Evolutionary conservation across 2,329 filamentous ascomycete genomes (phyloP), one percentile per base, ranked within the genome.

Genomic region (Ophiobolus disseminans): DNA sequence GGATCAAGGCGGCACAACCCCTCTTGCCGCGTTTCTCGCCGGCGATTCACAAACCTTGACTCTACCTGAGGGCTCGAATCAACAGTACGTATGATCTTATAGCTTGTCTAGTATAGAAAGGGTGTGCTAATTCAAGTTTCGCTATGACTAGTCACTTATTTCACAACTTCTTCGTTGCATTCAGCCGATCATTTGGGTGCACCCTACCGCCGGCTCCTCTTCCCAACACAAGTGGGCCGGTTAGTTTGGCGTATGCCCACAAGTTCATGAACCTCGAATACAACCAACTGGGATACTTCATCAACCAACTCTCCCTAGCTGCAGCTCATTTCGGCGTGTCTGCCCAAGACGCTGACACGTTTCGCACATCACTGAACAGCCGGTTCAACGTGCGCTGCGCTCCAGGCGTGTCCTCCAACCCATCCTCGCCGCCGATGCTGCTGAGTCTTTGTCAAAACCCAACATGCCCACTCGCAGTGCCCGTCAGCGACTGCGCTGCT

Each of bases 211-310:
- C 40, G 9, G 13, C 14, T 3, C 40, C 40, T 17, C 25, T 35
- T 14, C 40, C 40, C 30, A 43, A 43, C 14, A 43, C 40, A 4
- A 43, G 35, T 13, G 40, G 40, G 10, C 40, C 40, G 7, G 30
- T 43, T 4, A 23, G 22, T 22, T 26, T 43, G 21, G 40, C 40
- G 14, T 43, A 43, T 26, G 40, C 40, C 5, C 40, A 43, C 40
- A 43, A 43, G 16, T 43, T 43, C 7, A 43, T 43, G 40, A 34
- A 34, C 13, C 40, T 43, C 21, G 40, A 43, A 26, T 35, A 43
- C n/a, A 19, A 43, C n/a, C 40, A 43, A 21, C 14, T 43, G 8
- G 40, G 40, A n/a, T 43, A 43, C 14, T 43, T 43, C 17, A 43
- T 43, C 21, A 43, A 35, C 20, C 40, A 43, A 9, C 30, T 43